Percentiles rank a stretch among this genome's conserved stretches.
These are phyloP conservation scores for Solanum chaucha DNA, from an alignment of 257 asterid species.

Conservation along the genomic window DNA sequence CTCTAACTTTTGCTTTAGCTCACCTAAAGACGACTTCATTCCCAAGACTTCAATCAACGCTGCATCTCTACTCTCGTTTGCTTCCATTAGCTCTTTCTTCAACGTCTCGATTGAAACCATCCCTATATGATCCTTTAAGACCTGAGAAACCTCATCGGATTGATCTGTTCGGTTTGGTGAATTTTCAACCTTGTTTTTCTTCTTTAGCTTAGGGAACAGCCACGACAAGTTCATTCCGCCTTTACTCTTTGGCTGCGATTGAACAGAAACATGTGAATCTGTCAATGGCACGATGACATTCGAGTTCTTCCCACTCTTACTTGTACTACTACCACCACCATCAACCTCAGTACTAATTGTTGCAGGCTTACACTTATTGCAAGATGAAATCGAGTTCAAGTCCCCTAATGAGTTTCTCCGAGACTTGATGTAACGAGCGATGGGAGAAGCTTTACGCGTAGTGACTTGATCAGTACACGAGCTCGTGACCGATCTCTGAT, in stretches of 20 bases:
- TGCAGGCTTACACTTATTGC: slow-evolving; percentile 65
- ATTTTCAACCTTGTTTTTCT: slow-evolving; percentile 45
- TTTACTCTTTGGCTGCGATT: slow-evolving; percentile 36
- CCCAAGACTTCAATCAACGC: slow-evolving; percentile 57
- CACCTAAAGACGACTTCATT: slow-evolving; percentile 60
- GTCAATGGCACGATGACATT: slow-evolving; percentile 58
- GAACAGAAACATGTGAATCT: slow-evolving; percentile 60
- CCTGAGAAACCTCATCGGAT: slow-evolving; percentile 33
- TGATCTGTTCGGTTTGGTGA: slow-evolving; percentile 23
- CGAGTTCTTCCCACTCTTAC: slow-evolving; percentile 36
- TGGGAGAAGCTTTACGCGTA: slow-evolving; percentile 29
- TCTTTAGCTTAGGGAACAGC: slow-evolving; percentile 70
- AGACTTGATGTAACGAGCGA: slow-evolving; percentile 28
- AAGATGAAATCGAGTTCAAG: slow-evolving; percentile 45
- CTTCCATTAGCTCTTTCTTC: slow-evolving; percentile 49
- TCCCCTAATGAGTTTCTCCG: slow-evolving; percentile 68
- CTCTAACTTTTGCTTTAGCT: slow-evolving; percentile 54
- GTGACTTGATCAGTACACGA: slow-evolving; percentile 20
- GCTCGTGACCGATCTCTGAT: slow-evolving; percentile 34
- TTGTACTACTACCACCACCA: not conserved
- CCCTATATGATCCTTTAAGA: slow-evolving; percentile 25
- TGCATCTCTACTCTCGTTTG: slow-evolving; percentile 47
- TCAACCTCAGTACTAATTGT: slow-evolving; percentile 36
- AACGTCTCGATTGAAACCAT: slow-evolving; percentile 33
- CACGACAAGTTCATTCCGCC: slow-evolving; percentile 46